Base-by-base conservation (phyloP, 2,329 filamentous ascomycete genomes). In the Fusarium pininemorale region DNA sequence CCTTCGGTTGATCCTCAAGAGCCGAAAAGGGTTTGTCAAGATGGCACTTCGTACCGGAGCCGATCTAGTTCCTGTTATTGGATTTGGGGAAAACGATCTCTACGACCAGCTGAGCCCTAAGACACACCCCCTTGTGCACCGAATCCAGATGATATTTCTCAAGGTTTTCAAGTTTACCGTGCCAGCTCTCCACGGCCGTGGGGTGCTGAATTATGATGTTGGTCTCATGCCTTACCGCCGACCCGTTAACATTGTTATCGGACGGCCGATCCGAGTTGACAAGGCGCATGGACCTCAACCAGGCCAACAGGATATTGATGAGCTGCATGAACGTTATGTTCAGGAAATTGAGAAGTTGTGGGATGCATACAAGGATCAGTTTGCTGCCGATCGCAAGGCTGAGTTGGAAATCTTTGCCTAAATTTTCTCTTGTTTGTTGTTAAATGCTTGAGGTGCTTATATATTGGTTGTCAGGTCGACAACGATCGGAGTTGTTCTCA, bases 131-230 rank as follows among this genome's bases (percentile, higher is more conserved):
- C 85, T 90, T 68, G 90, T 98, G 62, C 93, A 96, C 84, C 91
- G 90, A 79, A 83, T 93, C 42, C 96, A 99, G 83, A 90, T 98
- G 85, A 84, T 95, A 35, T 85, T 97, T 64, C 96, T 98, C 83
- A 93, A 92, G 76, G 86, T 93, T 11, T 91, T 97, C 86, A 97
- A 97, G 58, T 99, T 98, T 79, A 98, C 96, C 0, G 88, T 98
- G 16, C 95, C 96, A 2, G 88, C 97, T 35, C 93, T 98, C 78
- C 95, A 98, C 81, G 96, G 95, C 6, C 86, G 95, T 32, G 96
- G 96, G 18, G 92, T 98, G 45, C 98, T 98, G 84, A 99, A 99
- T 82, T 98, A 99, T 80, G 96, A 99, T 81, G 94, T 98, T 20
- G 96, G 96, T 8, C 85, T 98, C 78, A 95, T 98, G 94, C 96